These are phyloP conservation scores for Penicillium sp. DNA, from an alignment of 2,329 filamentous ascomycete genomes.

Conservation along the genomic window DNA sequence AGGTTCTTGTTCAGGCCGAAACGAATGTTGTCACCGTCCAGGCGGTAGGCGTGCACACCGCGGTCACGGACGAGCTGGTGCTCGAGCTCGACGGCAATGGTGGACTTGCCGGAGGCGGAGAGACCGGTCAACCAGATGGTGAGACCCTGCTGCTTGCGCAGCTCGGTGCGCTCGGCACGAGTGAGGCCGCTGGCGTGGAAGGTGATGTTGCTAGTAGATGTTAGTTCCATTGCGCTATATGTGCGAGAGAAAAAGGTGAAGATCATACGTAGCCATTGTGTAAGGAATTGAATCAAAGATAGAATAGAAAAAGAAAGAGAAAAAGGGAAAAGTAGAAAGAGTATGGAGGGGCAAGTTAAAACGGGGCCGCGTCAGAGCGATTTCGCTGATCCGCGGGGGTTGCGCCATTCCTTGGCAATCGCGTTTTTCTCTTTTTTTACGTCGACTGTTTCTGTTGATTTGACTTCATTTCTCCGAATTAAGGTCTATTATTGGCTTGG, in stretches of 20 bases:
- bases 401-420: slow-evolving; percentile 6
- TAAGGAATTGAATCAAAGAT: background rate
- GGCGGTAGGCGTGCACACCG: slow-evolving; percentile 80
- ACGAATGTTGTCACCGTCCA: slow-evolving; percentile 97
- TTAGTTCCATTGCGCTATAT: slow-evolving; percentile 9
- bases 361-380: slow-evolving; percentile 22
- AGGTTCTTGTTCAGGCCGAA: slow-evolving; percentile 98
- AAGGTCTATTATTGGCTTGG: background rate
- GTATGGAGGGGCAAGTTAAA: slow-evolving; percentile 16
- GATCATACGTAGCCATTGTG: slow-evolving; percentile 41
- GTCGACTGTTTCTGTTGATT: background rate
- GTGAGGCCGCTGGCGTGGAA: slow-evolving; percentile 47
- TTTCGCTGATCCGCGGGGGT: slow-evolving; percentile 29
- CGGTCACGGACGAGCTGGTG: slow-evolving; percentile 80
- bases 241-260: background rate
- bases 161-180: slow-evolving; percentile 41
- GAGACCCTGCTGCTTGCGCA: slow-evolving; percentile 80
- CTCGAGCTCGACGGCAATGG: slow-evolving; percentile 93
- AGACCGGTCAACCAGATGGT: slow-evolving; percentile 98
- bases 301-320: background rate
- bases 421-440: background rate
- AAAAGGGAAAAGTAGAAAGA: slow-evolving; percentile 11
- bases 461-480: too few species aligned
- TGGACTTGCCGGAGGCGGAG: slow-evolving; percentile 94
- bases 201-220: slow-evolving; percentile 45